A percentile compares a stretch with the other conserved stretches of the same genome.
Evolutionary conservation across 2,329 filamentous ascomycete species (phyloP).

Genomic region (Hypoxylon sp.): DNA sequence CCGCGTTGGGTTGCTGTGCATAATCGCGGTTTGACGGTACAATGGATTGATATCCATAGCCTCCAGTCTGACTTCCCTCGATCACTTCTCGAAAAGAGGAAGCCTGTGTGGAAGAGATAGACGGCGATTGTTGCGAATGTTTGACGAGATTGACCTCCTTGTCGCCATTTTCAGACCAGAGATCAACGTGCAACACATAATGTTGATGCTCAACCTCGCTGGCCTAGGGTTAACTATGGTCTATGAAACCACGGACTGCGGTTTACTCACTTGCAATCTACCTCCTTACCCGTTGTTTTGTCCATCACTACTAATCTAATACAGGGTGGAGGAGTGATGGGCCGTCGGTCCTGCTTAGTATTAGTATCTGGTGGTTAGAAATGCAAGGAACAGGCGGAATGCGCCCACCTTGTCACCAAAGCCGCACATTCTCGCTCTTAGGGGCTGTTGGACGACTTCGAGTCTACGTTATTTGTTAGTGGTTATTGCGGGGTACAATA

Average conservation of each 20-base stretch:
- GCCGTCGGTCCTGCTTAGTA: slow-evolving; percentile 81
- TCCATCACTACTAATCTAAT: slow-evolving; percentile 87
- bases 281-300: slow-evolving; percentile 79
- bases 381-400: slow-evolving; percentile 24
- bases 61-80: slow-evolving; percentile 48
- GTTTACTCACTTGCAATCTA: slow-evolving; percentile 81
- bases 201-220: slow-evolving; percentile 53
- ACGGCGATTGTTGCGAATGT: slow-evolving; percentile 75
- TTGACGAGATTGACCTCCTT: slow-evolving; percentile 77
- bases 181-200: slow-evolving; percentile 69
- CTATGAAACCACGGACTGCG: slow-evolving; percentile 3
- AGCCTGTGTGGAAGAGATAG: slow-evolving; percentile 84
- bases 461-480: slow-evolving; percentile 65
- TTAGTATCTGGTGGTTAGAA: slow-evolving; percentile 35
- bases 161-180: slow-evolving; percentile 76
- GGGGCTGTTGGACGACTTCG: slow-evolving; percentile 89
- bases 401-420: slow-evolving; percentile 92
- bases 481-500: slow-evolving; percentile 12
- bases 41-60: slow-evolving; percentile 52
- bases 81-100: slow-evolving; percentile 73
- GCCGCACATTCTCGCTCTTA: slow-evolving; percentile 96
- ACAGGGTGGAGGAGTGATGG: slow-evolving; percentile 95
- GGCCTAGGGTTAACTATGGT: slow-evolving; percentile 30
- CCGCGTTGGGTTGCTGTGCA: slow-evolving; percentile 46
- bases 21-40: slow-evolving; percentile 53